Base-by-base conservation (phyloP, 2,329 filamentous ascomycete genomes). In the Cercospora citrullina region DNA sequence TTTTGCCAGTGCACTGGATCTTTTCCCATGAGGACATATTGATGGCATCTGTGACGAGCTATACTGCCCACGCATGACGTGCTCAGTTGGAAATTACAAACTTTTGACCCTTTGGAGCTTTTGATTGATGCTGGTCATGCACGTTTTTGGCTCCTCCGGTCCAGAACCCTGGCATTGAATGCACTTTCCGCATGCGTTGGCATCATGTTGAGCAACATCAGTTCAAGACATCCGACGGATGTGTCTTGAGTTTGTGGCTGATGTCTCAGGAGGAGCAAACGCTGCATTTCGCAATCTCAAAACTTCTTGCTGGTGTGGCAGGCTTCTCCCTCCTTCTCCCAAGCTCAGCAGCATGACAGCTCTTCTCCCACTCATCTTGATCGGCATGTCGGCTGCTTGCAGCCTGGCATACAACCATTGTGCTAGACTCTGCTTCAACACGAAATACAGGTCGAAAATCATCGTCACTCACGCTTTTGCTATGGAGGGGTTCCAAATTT, bases 401-500 rank as follows among this genome's bases (percentile, higher is more conserved):
- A 70, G 68, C 60, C 23, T 66, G 5, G 31, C 42, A 12, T 72
- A 69, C 68, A 67, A 66, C 10, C 42, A 21, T 10, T 18, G 2
- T 26, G 48, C 31, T 12, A 26, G 26, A 16, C 23, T 18, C 36
- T 12, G 30, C 2, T 18, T 67, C 60, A 60, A 14, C 28, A 31
- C 8, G 5, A 18, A 0, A 5, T 14, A 42, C 18, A 42, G 62
- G 8, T 55, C 30, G 5, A 45, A 14, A 9, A 23, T 68, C 36
- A 60, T 42, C 10, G 53, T 28, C 21, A 30, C 48, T 18, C 70
- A 72, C 21, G 70, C 70, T 4, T 68, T 65, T 39, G 30, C 62
- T 5, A 70, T 68, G 28, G 70, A 72, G 21, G 36, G 59, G 12
- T 18, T 70, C 7, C 68, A 72, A 55, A 18, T 70, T 0, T 5